phyloP scores from a whole-genome alignment of 2,329 filamentous ascomycete genomes.

The Fusarium poae region DNA sequence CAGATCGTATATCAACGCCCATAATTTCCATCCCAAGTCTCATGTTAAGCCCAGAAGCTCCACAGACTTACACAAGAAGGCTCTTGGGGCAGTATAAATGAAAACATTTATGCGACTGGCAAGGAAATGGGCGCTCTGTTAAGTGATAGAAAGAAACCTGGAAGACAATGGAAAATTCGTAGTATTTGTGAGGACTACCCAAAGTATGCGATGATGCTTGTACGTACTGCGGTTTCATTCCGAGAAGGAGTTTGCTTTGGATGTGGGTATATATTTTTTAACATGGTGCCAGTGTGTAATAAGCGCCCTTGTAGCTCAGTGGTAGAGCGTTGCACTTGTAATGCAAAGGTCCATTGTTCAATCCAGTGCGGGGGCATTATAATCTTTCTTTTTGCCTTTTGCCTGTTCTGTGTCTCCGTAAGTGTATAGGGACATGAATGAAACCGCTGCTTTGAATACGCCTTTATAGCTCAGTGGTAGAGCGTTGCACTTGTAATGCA shows the following conservation, averaged over 20 bases:
- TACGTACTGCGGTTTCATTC: not conserved
- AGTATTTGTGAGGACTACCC: not conserved
- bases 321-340: slow-evolving; percentile 46
- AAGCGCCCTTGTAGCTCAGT: slow-evolving; percentile 43
- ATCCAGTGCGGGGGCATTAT: slow-evolving; percentile 40
- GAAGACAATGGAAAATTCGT: not conserved
- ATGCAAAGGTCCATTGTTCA: slow-evolving; percentile 47
- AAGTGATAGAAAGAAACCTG: too few relatives aligned
- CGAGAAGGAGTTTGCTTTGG: not conserved
- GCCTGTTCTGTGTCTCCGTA: not conserved
- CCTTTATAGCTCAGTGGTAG: not conserved
- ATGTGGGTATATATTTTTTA: fast-evolving
- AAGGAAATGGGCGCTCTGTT: too few relatives aligned
- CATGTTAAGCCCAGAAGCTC: not conserved
- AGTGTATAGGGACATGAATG: not conserved
- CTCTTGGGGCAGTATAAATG: not conserved
- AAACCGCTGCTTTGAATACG: not conserved
- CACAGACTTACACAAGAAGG: not conserved
- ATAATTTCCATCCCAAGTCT: too few relatives aligned
- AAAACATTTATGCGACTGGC: not conserved
- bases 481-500: not conserved
- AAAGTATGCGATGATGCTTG: not conserved
- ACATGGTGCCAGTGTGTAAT: fast-evolving
- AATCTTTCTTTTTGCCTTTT: slow-evolving; percentile 13
- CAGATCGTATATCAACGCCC: too few relatives aligned